Evolutionary conservation across 108 stramenopile genomes (phyloP), one percentile per base, ranked within the genome.

Genomic region (Cyclotella sp.): DNA sequence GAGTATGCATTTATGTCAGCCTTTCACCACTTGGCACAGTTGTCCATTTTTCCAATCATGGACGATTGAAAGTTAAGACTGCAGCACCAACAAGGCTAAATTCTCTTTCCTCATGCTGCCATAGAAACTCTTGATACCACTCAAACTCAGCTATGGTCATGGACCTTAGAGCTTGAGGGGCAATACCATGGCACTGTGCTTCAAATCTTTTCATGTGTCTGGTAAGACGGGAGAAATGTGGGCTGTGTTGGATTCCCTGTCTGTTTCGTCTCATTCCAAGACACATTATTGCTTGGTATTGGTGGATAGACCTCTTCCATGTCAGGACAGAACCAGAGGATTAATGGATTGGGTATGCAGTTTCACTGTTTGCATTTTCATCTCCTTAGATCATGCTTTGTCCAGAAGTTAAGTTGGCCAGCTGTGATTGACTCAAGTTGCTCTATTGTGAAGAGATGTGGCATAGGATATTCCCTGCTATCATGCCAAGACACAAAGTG

Each of bases 151-250:
- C 58, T 59, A 7, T 3, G 3, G 24, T 59, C 6, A 59, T 30
- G 27, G n/a, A n/a, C n/a, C n/a, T n/a, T n/a, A n/a, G n/a, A n/a
- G n/a, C n/a, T n/a, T n/a, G n/a, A n/a, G n/a, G n/a, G n/a, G n/a
- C n/a, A n/a, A n/a, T n/a, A n/a, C n/a, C n/a, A n/a, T n/a, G n/a
- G n/a, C n/a, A n/a, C n/a, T n/a, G n/a, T n/a, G n/a, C n/a, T n/a
- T n/a, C n/a, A 59, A 59, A 59, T 29, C 27, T 59, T 18, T 59
- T 59, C 15, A 59, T 29, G 27, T n/a, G n/a, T n/a, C n/a, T n/a
- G n/a, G n/a, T n/a, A n/a, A n/a, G n/a, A n/a, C n/a, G n/a, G n/a
- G n/a, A n/a, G n/a, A n/a, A n/a, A n/a, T n/a, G n/a, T n/a, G n/a
- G n/a, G n/a, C n/a, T n/a, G n/a, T 59, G 16, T 29, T 59, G 27